Conservation (phyloP, 2,329 filamentous ascomycete genomes). For the Bipolaris zeicola region DNA sequence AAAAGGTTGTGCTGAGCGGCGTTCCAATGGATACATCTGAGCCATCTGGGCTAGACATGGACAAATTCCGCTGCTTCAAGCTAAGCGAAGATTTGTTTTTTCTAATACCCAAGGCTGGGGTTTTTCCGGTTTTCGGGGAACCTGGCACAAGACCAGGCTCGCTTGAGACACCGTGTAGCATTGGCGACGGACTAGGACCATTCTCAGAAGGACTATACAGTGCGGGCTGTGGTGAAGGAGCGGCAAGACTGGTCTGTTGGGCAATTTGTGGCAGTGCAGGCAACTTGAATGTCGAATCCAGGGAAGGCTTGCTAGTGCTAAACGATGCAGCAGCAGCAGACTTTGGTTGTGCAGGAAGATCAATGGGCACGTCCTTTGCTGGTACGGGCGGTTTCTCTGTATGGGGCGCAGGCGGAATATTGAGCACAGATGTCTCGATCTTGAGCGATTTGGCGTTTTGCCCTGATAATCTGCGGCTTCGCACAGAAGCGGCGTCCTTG, state of each 20-base stretch:
- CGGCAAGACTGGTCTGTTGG: slow-evolving; percentile 32
- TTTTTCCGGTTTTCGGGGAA: slow-evolving; percentile 44
- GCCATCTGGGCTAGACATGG: slow-evolving; percentile 63
- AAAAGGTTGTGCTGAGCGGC: slow-evolving; percentile 72
- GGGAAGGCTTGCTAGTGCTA: slow-evolving; percentile 28
- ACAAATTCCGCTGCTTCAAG: slow-evolving; percentile 75
- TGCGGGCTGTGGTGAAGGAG: slow-evolving; percentile 40
- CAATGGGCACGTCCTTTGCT: slow-evolving; percentile 41
- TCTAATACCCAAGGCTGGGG: slow-evolving; percentile 44
- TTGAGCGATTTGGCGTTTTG: slow-evolving; percentile 82
- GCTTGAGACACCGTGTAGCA: slow-evolving; percentile 51
- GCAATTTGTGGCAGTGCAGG: slow-evolving; percentile 39
- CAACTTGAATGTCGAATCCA: slow-evolving; percentile 41
- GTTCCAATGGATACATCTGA: slow-evolving; percentile 75
- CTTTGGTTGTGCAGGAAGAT: slow-evolving; percentile 43
- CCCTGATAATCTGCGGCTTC: slow-evolving; percentile 78
- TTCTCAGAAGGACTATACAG: slow-evolving; percentile 51
- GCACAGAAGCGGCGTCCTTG: slow-evolving; percentile 58
- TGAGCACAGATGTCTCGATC: slow-evolving; percentile 72
- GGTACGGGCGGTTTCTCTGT: slow-evolving; percentile 43
- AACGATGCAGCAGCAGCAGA: slow-evolving; percentile 39
- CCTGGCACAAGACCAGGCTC: slow-evolving; percentile 49
- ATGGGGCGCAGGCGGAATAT: slow-evolving; percentile 40
- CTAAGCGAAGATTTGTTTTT: slow-evolving; percentile 64
- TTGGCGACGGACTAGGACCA: slow-evolving; percentile 49